phyloP scores from a whole-genome alignment of 352 stramenopile species.

The Phytophthora sp. region DNA sequence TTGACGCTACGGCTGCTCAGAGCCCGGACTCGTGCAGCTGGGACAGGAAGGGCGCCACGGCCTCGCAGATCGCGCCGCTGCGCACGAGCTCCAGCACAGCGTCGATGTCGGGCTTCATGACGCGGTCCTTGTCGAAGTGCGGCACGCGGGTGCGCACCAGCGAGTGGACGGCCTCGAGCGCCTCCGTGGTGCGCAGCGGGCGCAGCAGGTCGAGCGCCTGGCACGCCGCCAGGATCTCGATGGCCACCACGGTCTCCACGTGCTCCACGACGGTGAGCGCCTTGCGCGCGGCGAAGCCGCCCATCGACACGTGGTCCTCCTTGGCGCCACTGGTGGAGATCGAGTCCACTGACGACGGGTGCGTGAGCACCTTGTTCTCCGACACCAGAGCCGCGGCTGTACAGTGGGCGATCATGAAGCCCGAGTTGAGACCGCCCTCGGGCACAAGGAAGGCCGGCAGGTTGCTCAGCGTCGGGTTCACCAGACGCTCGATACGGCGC shows the following conservation, averaged over 20 bases:
- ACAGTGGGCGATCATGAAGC: conserved; percentile 93
- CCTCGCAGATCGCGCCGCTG: conserved; percentile 67
- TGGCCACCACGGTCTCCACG: conserved; percentile 88
- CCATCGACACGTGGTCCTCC: conserved; percentile 93
- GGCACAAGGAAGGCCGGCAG: conserved; percentile 87
- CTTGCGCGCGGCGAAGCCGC: conserved; percentile 84
- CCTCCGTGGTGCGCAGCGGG: conserved; percentile 80
- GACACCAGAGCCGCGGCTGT: conserved; percentile 86
- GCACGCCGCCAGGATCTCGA: conserved; percentile 88
- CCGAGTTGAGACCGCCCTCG: conserved; percentile 87
- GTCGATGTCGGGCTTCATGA: conserved; percentile 91
- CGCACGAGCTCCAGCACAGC: conserved; percentile 79
- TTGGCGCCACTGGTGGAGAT: conserved; percentile 89
- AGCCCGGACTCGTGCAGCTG: conserved; percentile 54
- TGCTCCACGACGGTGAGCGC: conserved; percentile 86
- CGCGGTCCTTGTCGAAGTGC: conserved; percentile 78
- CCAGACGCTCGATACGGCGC: conserved; percentile 85
- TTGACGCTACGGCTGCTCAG: conserved; percentile 30
- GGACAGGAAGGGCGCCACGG: conserved; percentile 61
- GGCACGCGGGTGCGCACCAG: conserved; percentile 73
- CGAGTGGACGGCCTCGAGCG: conserved; percentile 80
- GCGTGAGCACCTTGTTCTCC: conserved; percentile 91
- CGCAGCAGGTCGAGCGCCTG: conserved; percentile 89
- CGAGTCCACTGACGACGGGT: conserved; percentile 88
- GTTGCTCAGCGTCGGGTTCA: conserved; percentile 88